Conservation (phyloP, 768 basidiomycete genomes). For the Suillus clintonianus region DNA sequence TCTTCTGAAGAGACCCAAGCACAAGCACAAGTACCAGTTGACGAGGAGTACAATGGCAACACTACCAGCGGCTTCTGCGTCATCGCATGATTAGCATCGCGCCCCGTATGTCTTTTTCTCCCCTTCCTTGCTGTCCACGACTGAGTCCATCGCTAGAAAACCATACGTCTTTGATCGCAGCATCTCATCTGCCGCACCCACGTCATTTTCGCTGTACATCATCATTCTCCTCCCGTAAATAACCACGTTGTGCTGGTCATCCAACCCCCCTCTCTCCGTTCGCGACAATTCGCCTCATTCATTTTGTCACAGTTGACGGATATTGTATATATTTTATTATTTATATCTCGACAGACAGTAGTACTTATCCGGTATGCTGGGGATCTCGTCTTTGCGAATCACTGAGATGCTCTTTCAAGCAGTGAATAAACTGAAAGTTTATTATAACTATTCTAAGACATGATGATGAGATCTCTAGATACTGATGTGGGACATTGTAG, state of each 20-base stretch:
- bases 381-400: no score
- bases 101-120: background rate
- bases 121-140: background rate
- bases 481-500: no score
- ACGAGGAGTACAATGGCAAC: background rate
- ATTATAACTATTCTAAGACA: no score
- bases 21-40: slow-evolving; percentile 3
- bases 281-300: background rate
- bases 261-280: background rate
- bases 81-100: background rate
- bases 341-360: background rate
- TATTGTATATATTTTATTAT: background rate
- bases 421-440: no score
- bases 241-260: background rate
- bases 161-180: background rate
- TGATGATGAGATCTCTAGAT: no score
- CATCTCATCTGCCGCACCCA: background rate
- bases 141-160: background rate
- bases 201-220: background rate
- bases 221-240: background rate
- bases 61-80: background rate
- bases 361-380: background rate
- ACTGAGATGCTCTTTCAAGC: no score
- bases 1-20: slow-evolving; percentile 1
- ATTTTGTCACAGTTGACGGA: background rate